Conservation (phyloP, 805 yeast species). For the Candida koratica region DNA sequence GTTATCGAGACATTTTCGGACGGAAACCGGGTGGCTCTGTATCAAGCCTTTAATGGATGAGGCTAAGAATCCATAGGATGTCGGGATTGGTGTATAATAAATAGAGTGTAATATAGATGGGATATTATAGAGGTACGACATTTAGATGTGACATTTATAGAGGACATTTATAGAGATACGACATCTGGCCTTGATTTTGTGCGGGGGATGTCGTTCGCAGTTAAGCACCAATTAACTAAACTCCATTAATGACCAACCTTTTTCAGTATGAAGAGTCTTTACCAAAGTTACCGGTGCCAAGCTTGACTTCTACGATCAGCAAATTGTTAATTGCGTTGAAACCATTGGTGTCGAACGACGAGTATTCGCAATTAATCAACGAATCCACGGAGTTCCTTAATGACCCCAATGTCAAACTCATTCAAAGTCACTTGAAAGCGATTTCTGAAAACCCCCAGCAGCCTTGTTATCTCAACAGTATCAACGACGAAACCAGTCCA, state of each 20-base stretch:
- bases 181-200: neutral
- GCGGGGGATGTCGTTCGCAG: no score
- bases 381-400: conserved; percentile 45
- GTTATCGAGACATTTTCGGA: conserved; percentile 66
- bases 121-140: no score
- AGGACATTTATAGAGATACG: no score
- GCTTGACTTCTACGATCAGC: conserved; percentile 43
- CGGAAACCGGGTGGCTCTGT: conserved; percentile 72
- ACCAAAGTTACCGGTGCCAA: conserved; percentile 64
- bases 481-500: conserved; percentile 47
- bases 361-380: conserved; percentile 41
- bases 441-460: conserved; percentile 41
- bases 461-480: conserved; percentile 51
- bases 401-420: conserved; percentile 36
- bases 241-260: conserved; percentile 23
- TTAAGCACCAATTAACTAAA: no score
- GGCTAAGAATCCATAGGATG: conserved; percentile 28
- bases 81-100: no score
- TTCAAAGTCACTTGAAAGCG: conserved; percentile 53
- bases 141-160: no score
- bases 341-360: conserved; percentile 55
- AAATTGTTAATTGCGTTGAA: conserved; percentile 54
- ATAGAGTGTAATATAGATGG: no score
- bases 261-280: conserved; percentile 41
- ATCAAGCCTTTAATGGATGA: conserved; percentile 62